Evolutionary conservation across 768 basidiomycete species (phyloP).

Genomic region (Austroboletus eburneus): DNA sequence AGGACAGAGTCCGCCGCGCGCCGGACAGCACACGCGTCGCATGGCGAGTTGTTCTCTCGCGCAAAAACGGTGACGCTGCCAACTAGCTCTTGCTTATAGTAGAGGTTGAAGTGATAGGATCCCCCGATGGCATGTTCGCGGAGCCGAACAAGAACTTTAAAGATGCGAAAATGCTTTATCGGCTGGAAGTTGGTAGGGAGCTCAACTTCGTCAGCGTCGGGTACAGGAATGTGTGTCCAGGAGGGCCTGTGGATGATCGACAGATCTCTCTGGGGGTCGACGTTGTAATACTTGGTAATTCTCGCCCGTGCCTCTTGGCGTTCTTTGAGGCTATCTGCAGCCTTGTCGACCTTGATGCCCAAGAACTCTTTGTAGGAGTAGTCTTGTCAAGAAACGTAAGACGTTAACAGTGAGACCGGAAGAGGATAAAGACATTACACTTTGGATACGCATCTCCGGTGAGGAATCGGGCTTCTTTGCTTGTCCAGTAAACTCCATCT

Average conservation of each 20-base stretch:
- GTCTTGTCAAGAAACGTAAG: slow-evolving; percentile 10
- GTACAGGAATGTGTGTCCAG: slow-evolving; percentile 18
- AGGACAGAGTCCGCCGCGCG: slow-evolving; percentile 16
- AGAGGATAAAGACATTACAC: slow-evolving; percentile 8
- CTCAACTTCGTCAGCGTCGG: neutral
- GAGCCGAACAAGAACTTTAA: slow-evolving; percentile 24
- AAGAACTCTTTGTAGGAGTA: slow-evolving; percentile 26
- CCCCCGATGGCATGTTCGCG: slow-evolving; percentile 21
- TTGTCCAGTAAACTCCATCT: slow-evolving; percentile 24
- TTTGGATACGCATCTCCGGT: slow-evolving; percentile 17
- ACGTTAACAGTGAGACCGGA: neutral
- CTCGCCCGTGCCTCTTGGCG: slow-evolving; percentile 18
- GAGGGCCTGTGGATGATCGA: neutral
- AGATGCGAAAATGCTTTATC: slow-evolving; percentile 22
- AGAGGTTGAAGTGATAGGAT: slow-evolving; percentile 23
- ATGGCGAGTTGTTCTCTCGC: slow-evolving; percentile 21
- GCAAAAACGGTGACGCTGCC: slow-evolving; percentile 24
- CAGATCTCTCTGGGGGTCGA: slow-evolving; percentile 17
- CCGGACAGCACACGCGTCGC: slow-evolving; percentile 21
- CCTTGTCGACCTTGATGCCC: slow-evolving; percentile 25
- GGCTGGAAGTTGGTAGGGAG: slow-evolving; percentile 16
- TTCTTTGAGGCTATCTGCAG: slow-evolving; percentile 8
- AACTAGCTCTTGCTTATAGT: slow-evolving; percentile 14
- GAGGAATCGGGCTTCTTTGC: slow-evolving; percentile 23
- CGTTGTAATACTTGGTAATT: slow-evolving; percentile 22